Conservation (phyloP, 2,329 filamentous ascomycete genomes). For the Parafenestella ontariensis region DNA sequence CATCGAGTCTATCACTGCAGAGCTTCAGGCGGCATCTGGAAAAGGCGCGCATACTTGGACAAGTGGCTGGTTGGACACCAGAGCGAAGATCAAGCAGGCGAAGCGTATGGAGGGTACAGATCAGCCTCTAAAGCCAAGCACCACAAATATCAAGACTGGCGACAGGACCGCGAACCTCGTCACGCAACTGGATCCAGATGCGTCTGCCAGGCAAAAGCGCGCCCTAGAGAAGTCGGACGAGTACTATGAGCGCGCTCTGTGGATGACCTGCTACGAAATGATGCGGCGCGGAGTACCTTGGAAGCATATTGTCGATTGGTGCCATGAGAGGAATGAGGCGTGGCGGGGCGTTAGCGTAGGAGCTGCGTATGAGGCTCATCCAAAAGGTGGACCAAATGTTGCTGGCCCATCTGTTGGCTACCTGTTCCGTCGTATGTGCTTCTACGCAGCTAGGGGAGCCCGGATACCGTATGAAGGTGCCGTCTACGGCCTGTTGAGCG, state of each 20-base stretch:
- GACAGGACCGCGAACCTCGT: conserved; percentile 68
- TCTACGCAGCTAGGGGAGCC: conserved; percentile 72
- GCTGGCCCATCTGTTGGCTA: conserved; percentile 51
- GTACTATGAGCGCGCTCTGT: conserved; percentile 87
- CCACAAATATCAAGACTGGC: conserved; percentile 56
- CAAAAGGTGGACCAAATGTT: conserved; percentile 50
- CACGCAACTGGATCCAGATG: conserved; percentile 92
- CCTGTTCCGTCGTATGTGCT: conserved; percentile 81
- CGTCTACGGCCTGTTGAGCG: conserved; percentile 88
- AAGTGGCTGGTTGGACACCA: conserved; percentile 91
- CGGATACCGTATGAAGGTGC: conserved; percentile 82
- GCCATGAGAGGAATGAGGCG: conserved; percentile 80
- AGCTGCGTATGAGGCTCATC: conserved; percentile 63
- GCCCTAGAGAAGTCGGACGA: conserved; percentile 82
- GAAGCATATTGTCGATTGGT: conserved; percentile 82
- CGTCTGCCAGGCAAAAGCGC: conserved; percentile 77
- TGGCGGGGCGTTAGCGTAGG: conserved; percentile 89
- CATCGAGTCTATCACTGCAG: conserved; percentile 76
- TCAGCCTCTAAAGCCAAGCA: conserved; percentile 41
- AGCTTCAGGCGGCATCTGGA: conserved; percentile 74
- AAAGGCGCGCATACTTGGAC: conserved; percentile 71
- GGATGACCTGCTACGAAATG: conserved; percentile 94
- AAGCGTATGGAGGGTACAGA: conserved; percentile 71
- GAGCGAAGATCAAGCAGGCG: conserved; percentile 85
- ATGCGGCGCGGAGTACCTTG: conserved; percentile 81